Base-by-base conservation (phyloP, 192 early-diverging fungal species). In the Nowakowskiella sp. region DNA sequence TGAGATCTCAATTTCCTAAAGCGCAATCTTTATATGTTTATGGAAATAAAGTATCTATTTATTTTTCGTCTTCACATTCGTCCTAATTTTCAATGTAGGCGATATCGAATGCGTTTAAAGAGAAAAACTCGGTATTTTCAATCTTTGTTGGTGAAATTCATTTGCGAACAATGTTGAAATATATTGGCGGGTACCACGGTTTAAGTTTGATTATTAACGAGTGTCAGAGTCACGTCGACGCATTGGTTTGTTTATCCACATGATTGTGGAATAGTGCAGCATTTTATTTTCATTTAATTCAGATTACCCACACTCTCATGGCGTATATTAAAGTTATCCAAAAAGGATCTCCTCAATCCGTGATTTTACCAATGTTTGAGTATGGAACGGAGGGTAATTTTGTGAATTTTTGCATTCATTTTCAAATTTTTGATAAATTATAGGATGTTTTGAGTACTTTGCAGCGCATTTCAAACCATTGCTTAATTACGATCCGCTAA, bases 301-400 rank as follows among this genome's bases (percentile, higher is more conserved):
- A 63, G 66, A 67, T 68, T 9, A 68, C 34, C 31, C 28, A 69
- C 46, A 69, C 67, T 8, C 29, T 70, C 22, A 32, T 52, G 1
- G 58, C 62, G 21, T 70, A 69, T 55, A 68, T 70, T 30, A 29
- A 47, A n/a, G 67, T 62, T 8, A 69, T 70, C 25, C 66, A 68
- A 10, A 65, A 65, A 28, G 61, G 61, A 5, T 62, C 67, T 6
- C 67, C 70, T 10, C 57, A 68, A 25, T 54, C 63, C 5, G 33
- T 72, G 59, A 71, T 58, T 23, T 33, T 72, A 32, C 70, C 70
- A 19, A 42, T 70, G 27, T 71, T 72, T 45, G 70, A 70, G 42
- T 71, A 71, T 46, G 64, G 62, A 22, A 70, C 67, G 1, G 51
- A 13, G 31, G 67, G 66, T 68, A 23, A 25, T 34, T 0, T 13